Evolutionary conservation across 441 rosid genomes (phyloP).

Genomic region (Daphne laureola): DNA sequence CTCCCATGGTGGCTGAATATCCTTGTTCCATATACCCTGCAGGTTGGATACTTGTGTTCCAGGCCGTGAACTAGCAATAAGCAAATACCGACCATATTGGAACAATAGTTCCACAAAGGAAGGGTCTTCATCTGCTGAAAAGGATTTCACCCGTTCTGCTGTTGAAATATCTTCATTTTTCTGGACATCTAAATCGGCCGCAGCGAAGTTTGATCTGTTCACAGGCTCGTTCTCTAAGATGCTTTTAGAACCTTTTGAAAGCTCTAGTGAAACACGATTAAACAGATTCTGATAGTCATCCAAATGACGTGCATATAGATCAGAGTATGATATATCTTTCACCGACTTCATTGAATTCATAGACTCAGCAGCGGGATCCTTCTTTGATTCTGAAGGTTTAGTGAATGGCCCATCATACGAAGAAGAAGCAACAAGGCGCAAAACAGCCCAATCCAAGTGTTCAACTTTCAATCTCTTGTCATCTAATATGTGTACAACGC

Average conservation of each 20-base stretch:
- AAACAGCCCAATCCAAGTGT: slow-evolving; percentile 65
- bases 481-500: slow-evolving; percentile 36
- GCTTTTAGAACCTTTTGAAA: slow-evolving; percentile 34
- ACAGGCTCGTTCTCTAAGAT: slow-evolving; percentile 11
- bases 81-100: slow-evolving; percentile 90
- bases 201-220: slow-evolving; percentile 14
- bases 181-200: slow-evolving; percentile 6
- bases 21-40: slow-evolving; percentile 92
- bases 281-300: slow-evolving; percentile 70
- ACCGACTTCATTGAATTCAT: slow-evolving; percentile 30
- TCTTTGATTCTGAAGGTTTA: slow-evolving; percentile 59
- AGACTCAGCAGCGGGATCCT: slow-evolving; percentile 56
- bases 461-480: slow-evolving; percentile 57
- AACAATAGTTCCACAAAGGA: slow-evolving; percentile 77
- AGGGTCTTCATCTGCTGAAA: slow-evolving; percentile 75
- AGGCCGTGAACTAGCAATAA: slow-evolving; percentile 78
- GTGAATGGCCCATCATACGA: slow-evolving; percentile 75
- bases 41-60: slow-evolving; percentile 89
- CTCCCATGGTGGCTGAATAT: slow-evolving; percentile 83
- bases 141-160: slow-evolving; percentile 75
- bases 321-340: slow-evolving; percentile 46
- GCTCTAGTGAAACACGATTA: slow-evolving; percentile 66
- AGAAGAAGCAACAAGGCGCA: slow-evolving; percentile 74
- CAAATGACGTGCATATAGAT: slow-evolving; percentile 59
- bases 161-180: slow-evolving; percentile 38